phyloP scores from a whole-genome alignment of 345 rosid genomes.

The Noccaea bulbosa region DNA sequence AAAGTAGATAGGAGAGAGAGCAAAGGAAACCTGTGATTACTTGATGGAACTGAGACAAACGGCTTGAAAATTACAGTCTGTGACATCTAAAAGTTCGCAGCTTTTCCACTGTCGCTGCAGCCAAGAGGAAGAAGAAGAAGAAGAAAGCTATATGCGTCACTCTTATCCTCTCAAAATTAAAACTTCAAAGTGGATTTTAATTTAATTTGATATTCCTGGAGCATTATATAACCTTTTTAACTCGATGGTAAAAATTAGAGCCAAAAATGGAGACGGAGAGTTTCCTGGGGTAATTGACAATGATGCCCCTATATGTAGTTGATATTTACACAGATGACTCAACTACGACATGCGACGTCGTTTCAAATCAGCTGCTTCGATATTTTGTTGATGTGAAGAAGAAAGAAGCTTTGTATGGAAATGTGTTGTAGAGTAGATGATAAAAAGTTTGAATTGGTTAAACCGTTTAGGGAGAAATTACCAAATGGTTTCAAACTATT shows the following conservation, averaged over 20 bases:
- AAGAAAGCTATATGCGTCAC: conserved; percentile 6
- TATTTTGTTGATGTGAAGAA: conserved; percentile 13
- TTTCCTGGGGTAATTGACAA: not conserved
- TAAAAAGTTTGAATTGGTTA: not conserved
- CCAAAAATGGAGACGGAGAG: conserved; percentile 3
- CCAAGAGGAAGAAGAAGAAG: conserved; percentile 25
- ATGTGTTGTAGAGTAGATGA: not conserved
- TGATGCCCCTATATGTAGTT: not conserved
- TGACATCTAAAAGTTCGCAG: conserved; percentile 41
- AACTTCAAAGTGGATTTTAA: conserved; percentile 26
- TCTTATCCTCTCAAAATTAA: conserved; percentile 29
- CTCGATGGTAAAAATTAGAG: not conserved
- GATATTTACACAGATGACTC: conserved; percentile 11
- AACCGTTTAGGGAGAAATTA: not conserved
- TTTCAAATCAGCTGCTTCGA: not conserved
- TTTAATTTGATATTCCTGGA: not conserved
- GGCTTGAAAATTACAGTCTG: conserved; percentile 45
- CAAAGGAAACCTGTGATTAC: conserved; percentile 45
- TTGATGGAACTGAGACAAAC: conserved; percentile 46
- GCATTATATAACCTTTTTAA: not conserved
- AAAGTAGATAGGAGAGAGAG: not conserved
- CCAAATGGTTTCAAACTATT: not conserved
- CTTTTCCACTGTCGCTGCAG: conserved; percentile 27
- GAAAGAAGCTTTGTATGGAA: not conserved
- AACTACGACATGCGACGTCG: not conserved